phyloP scores from a whole-genome alignment of 148 eudicot species.

The Nepenthes gracilis region DNA sequence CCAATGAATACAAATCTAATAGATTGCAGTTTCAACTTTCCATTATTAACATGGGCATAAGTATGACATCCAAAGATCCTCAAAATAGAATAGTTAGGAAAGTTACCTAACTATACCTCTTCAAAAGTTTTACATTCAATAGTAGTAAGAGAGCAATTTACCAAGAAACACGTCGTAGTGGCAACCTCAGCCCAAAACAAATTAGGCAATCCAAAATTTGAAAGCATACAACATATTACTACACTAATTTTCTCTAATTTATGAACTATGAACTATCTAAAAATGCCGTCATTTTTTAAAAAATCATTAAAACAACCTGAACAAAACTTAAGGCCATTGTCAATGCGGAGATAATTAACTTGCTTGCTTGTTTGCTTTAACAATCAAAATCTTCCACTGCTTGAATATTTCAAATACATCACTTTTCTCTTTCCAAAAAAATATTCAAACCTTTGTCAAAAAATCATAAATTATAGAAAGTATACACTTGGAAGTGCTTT shows the following conservation, averaged over 20 bases:
- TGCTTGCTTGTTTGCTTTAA: conserved; percentile 1
- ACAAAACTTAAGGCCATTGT: not conserved
- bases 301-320: not conserved
- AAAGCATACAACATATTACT: too few species aligned
- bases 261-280: too few species aligned
- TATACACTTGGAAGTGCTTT: not conserved
- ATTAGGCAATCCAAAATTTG: too few species aligned
- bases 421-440: not conserved
- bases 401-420: not conserved
- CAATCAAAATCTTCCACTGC: conserved; percentile 1
- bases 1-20: conserved; percentile 2
- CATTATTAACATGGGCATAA: not conserved
- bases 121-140: too few species aligned
- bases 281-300: too few species aligned
- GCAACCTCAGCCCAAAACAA: too few species aligned
- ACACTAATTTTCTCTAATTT: too few species aligned
- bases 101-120: too few species aligned
- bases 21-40: not conserved
- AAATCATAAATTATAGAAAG: conserved; percentile 8
- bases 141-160: too few species aligned
- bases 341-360: not conserved
- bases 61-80: not conserved
- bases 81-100: too few species aligned
- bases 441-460: not conserved
- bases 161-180: too few species aligned